A percentile compares a stretch with the other conserved stretches of the same genome.
Conservation (phyloP, 306 rosid species). For the Dryas alaskensis region DNA sequence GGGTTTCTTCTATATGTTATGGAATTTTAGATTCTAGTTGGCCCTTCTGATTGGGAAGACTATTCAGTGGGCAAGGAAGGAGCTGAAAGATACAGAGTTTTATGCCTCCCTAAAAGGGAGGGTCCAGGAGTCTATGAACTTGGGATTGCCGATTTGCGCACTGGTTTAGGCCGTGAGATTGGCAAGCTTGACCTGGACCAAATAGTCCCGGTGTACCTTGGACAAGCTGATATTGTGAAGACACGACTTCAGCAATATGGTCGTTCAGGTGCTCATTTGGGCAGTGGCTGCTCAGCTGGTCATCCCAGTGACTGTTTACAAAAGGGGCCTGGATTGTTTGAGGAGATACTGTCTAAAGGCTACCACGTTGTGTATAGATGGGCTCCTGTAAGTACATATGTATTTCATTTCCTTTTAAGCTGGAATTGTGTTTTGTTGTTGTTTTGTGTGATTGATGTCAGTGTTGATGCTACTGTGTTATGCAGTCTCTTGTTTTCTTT, state of each 20-base stretch:
- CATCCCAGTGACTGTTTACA: conserved; percentile 18
- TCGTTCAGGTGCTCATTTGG: conserved; percentile 72
- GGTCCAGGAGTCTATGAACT: conserved; percentile 82
- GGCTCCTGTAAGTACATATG: conserved; percentile 67
- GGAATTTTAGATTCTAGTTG: conserved; percentile 62
- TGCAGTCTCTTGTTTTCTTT: too few species aligned
- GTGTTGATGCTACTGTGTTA: too few species aligned
- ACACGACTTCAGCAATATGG: conserved; percentile 68
- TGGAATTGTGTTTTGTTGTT: too few species aligned
- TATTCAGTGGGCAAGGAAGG: conserved; percentile 65
- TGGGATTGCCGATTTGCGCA: conserved; percentile 43
- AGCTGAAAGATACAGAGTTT: conserved; percentile 61
- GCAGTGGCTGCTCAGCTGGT: conserved; percentile 19
- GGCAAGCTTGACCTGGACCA: conserved; percentile 39
- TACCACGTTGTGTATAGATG: conserved; percentile 74
- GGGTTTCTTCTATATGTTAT: not conserved
- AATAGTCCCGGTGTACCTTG: conserved; percentile 62
- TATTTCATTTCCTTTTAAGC: too few species aligned
- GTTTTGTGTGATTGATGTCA: too few species aligned
- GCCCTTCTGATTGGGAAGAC: conserved; percentile 81
- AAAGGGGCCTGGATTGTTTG: conserved; percentile 54
- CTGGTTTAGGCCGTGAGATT: conserved; percentile 48
- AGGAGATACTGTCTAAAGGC: conserved; percentile 49
- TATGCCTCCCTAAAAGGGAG: conserved; percentile 51
- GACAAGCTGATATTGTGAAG: conserved; percentile 73